Conservation (phyloP, 257 asterid species). For the Ophiorrhiza pumila region DNA sequence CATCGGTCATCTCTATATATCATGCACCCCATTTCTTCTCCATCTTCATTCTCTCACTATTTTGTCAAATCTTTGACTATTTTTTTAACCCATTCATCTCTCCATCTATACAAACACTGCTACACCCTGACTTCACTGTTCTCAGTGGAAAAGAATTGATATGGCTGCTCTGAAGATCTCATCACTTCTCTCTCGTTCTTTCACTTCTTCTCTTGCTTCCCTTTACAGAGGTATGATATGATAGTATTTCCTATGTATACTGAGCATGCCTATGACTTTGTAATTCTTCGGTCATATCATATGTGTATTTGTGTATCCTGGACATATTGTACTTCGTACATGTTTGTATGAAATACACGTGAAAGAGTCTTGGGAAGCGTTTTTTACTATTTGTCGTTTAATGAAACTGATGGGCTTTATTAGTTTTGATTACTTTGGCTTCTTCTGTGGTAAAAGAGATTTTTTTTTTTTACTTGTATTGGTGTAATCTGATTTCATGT, state of each 20-base stretch:
- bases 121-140: background rate
- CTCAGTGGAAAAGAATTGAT: background rate
- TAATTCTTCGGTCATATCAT: background rate
- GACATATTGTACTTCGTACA: background rate
- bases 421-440: background rate
- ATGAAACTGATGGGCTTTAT: background rate
- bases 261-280: background rate
- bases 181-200: slow-evolving; percentile 53
- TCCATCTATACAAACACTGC: background rate
- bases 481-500: background rate
- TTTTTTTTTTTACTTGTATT: background rate
- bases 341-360: background rate
- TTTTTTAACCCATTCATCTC: no score
- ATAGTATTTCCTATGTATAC: background rate
- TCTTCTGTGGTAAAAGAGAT: background rate
- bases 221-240: slow-evolving; percentile 24
- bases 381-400: background rate
- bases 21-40: background rate
- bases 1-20: no score
- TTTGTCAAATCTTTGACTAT: no score
- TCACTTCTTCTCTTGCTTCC: slow-evolving; percentile 19
- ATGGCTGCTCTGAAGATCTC: slow-evolving; percentile 76
- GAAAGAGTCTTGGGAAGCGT: slow-evolving; percentile 1
- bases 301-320: no score
- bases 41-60: no score